Evolutionary conservation across 2,329 filamentous ascomycete genomes (phyloP).

Genomic region (Cordyceps sp.): DNA sequence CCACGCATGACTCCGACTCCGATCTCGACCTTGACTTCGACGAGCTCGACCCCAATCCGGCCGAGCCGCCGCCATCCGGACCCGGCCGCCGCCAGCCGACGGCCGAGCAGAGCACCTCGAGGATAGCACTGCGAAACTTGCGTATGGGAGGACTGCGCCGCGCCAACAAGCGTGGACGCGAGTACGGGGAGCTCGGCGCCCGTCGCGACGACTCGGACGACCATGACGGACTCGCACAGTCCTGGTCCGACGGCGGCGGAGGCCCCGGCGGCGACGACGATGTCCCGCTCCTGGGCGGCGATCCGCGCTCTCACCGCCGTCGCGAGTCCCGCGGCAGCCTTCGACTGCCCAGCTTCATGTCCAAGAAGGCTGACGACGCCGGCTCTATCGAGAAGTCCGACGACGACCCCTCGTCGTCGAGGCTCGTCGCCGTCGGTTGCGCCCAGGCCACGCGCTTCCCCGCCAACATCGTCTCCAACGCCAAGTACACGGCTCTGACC

Average conservation of each 20-base stretch:
- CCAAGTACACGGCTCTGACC: conserved; percentile 90
- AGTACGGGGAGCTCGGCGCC: conserved; percentile 44
- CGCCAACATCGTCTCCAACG: conserved; percentile 83
- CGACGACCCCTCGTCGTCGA: conserved; percentile 51
- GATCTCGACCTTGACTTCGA: conserved; percentile 59
- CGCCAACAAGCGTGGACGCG: conserved; percentile 33
- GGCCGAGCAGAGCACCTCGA: conserved; percentile 28
- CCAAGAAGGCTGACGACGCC: conserved; percentile 19
- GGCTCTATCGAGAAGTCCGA: conserved; percentile 33
- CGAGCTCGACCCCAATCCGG: conserved; percentile 55
- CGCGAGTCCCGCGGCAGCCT: conserved; percentile 24
- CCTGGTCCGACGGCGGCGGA: conserved; percentile 34
- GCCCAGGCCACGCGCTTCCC: conserved; percentile 63
- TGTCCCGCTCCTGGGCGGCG: conserved; percentile 48
- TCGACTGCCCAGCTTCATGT: conserved; percentile 53
- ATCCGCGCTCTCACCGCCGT: conserved; percentile 9
- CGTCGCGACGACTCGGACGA: conserved; percentile 44
- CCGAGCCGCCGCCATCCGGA: conserved; percentile 14
- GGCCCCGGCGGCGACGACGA: conserved; percentile 50
- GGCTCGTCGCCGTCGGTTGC: conserved; percentile 61
- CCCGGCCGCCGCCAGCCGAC: conserved; percentile 11
- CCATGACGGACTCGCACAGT: too few species aligned
- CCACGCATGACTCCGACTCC: conserved; percentile 55
- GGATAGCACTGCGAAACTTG: conserved; percentile 56
- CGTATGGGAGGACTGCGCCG: conserved; percentile 49